Evolutionary conservation across 192 early-diverging fungal species (phyloP).

Genomic region (Pilobolus umbonatus): DNA sequence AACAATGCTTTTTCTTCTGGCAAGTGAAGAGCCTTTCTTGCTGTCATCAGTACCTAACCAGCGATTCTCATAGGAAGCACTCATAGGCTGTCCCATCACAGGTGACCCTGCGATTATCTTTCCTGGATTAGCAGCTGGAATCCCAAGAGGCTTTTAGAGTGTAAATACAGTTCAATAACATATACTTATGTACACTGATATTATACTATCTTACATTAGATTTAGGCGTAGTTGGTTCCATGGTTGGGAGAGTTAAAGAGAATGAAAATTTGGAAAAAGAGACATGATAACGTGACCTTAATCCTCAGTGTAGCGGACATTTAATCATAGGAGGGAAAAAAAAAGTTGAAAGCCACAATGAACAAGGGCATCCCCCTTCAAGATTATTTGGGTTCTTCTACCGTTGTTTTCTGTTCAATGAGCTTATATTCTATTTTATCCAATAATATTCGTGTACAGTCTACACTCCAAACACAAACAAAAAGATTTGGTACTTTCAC

Average conservation of each 20-base stretch:
- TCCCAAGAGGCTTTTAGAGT: background rate
- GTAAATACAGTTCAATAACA: background rate
- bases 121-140: background rate
- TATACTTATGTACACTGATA: background rate
- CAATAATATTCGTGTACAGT: background rate
- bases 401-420: no score
- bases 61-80: conserved; percentile 44
- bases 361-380: no score
- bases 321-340: background rate
- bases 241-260: background rate
- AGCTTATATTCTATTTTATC: background rate
- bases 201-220: background rate
- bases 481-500: background rate
- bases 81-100: conserved; percentile 44
- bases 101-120: conserved; percentile 21
- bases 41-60: conserved; percentile 27
- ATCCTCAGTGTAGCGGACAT: no score
- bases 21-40: background rate
- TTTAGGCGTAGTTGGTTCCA: background rate
- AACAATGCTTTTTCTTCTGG: conserved; percentile 10
- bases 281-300: background rate
- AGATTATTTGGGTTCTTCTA: no score
- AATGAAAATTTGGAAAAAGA: background rate
- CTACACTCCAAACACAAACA: background rate
- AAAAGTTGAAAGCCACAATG: background rate